Percentiles rank a stretch among this genome's conserved stretches.
Evolutionary conservation across 2,329 filamentous ascomycete species (phyloP).

Genomic region (Colletotrichum sublineola): DNA sequence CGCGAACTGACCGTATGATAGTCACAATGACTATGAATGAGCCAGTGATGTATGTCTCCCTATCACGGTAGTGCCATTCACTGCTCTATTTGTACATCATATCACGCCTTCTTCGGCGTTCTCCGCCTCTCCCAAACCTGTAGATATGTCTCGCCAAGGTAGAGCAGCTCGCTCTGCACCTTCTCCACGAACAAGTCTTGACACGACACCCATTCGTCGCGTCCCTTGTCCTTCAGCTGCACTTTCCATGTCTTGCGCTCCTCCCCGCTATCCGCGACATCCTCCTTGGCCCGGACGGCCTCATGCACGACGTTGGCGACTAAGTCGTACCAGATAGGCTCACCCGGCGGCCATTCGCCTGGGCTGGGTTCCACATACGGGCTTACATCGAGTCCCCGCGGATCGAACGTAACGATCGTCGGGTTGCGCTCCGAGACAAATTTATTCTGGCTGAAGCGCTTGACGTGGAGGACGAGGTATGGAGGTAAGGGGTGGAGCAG

Average conservation of each 20-base stretch:
- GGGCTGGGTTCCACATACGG: slow-evolving; percentile 94
- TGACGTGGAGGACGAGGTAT: slow-evolving; percentile 93
- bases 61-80: not conserved
- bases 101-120: slow-evolving; percentile 55
- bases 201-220: slow-evolving; percentile 90
- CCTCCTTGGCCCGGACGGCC: slow-evolving; percentile 79
- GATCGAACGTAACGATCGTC: slow-evolving; percentile 97
- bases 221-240: slow-evolving; percentile 84
- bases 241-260: slow-evolving; percentile 93
- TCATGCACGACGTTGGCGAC: slow-evolving; percentile 95
- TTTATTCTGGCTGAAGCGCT: slow-evolving; percentile 96
- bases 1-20: slow-evolving; percentile 30
- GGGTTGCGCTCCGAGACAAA: slow-evolving; percentile 97
- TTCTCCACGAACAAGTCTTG: slow-evolving; percentile 95
- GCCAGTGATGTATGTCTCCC: not conserved
- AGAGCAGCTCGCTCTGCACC: slow-evolving; percentile 88
- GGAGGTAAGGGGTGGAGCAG: slow-evolving; percentile 92
- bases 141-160: slow-evolving; percentile 93
- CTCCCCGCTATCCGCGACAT: slow-evolving; percentile 91
- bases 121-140: slow-evolving; percentile 95
- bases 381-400: slow-evolving; percentile 83
- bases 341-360: slow-evolving; percentile 74
- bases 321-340: slow-evolving; percentile 94
- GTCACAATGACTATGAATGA: slow-evolving; percentile 41
- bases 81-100: slow-evolving; percentile 19